Conservation (phyloP, 768 basidiomycete species). For the Macrolepiota albuminosa region DNA sequence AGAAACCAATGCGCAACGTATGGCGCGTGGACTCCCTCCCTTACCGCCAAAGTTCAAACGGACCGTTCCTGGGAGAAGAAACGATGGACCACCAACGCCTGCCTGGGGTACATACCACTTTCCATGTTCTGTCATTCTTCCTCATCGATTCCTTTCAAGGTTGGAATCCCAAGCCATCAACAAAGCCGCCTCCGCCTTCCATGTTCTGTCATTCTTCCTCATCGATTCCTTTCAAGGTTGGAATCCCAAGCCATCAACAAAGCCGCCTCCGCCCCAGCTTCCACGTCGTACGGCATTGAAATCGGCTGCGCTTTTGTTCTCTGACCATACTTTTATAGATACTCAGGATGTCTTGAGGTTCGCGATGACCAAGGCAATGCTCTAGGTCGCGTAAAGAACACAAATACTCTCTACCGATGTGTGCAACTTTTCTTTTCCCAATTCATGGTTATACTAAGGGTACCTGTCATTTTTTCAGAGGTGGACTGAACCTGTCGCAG, state of each 20-base stretch:
- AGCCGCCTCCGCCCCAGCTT: conserved; percentile 23
- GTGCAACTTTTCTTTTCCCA: background rate
- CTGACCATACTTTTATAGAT: conserved; percentile 15
- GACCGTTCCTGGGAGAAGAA: conserved; percentile 21
- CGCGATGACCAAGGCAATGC: conserved; percentile 23
- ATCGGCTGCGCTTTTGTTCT: background rate
- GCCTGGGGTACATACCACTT: conserved; percentile 18
- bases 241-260: conserved; percentile 11
- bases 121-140: background rate
- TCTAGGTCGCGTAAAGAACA: conserved; percentile 31
- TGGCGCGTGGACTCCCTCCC: conserved; percentile 42
- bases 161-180: conserved; percentile 14
- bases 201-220: background rate
- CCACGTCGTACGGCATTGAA: conserved; percentile 19
- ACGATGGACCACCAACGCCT: conserved; percentile 20
- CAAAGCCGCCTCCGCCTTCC: conserved; percentile 15
- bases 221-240: conserved; percentile 10
- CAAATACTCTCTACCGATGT: conserved; percentile 24
- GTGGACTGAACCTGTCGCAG: conserved; percentile 28
- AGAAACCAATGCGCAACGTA: conserved; percentile 38
- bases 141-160: conserved; percentile 9
- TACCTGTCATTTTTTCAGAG: conserved; percentile 17
- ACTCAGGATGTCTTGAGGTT: conserved; percentile 33
- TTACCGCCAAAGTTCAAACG: conserved; percentile 31
- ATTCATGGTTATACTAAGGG: background rate